Percentiles rank a stretch among this genome's conserved stretches.
Evolutionary conservation across 208 protist species (phyloP).

Genomic region (Balamuthia mandrillaris): DNA sequence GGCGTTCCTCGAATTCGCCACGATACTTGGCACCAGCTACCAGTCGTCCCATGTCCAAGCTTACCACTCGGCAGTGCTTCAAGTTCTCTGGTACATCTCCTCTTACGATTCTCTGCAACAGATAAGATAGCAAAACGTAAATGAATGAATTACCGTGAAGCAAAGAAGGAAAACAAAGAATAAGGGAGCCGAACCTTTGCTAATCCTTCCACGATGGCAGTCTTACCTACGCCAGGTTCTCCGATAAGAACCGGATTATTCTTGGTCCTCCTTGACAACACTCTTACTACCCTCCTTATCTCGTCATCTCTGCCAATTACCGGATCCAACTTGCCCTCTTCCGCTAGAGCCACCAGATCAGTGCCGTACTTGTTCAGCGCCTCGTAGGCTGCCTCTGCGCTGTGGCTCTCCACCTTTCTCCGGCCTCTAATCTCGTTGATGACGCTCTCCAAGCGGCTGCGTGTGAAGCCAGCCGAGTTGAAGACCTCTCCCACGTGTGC

Average conservation of each 20-base stretch:
- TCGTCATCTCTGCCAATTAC: slow-evolving; percentile 99
- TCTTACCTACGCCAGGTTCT: slow-evolving; percentile 71
- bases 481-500: neutral
- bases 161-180: slow-evolving; percentile 82
- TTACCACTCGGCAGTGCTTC: slow-evolving; percentile 66
- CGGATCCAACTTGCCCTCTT: slow-evolving; percentile 91
- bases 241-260: slow-evolving; percentile 99
- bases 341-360: slow-evolving; percentile 88
- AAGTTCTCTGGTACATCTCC: slow-evolving; percentile 86
- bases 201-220: slow-evolving; percentile 87
- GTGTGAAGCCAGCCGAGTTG: neutral
- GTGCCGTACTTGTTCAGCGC: slow-evolving; percentile 91
- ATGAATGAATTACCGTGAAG: slow-evolving; percentile 57
- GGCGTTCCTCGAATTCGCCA: slow-evolving; percentile 99
- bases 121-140: no score
- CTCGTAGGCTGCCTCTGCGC: slow-evolving; percentile 52
- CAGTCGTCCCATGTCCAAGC: slow-evolving; percentile 96
- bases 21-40: slow-evolving; percentile 98
- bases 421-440: neutral
- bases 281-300: slow-evolving; percentile 92
- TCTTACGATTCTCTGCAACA: slow-evolving; percentile 79
- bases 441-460: neutral
- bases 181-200: slow-evolving; percentile 82
- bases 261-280: slow-evolving; percentile 95
- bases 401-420: neutral